Evolutionary conservation across 2,329 filamentous ascomycete genomes (phyloP), one percentile per base, ranked within the genome.

Genomic region (Aspergillus tanneri): DNA sequence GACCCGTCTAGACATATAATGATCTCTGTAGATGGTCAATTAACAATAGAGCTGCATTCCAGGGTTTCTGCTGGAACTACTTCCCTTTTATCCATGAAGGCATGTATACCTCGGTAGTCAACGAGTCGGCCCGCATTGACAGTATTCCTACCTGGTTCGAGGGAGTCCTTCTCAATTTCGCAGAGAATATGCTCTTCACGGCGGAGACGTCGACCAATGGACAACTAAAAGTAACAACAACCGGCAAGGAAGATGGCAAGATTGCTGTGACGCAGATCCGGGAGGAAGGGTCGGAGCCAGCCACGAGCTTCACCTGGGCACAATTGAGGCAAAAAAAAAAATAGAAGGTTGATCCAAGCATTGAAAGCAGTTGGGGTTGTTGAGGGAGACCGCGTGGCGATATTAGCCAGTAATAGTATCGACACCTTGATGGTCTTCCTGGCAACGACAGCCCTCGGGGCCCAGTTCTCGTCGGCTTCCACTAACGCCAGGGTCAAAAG

Each of bases 401-500:
- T 89, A 3, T 87, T 93, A 2, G 86, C 83, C 1, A 84, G 83
- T 19, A 90, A 92, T 56, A 85, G 84, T 30, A 75, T 89, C 27
- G 85, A 90, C 65, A 91, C 88, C 0, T 71, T 90, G 47, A 73
- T 84, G 2, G 80, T 90, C 1, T 86, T 88, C 61, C 72, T 89
- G 49, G 88, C 87, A 0, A 78, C 83, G 0, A 80, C 80, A 1
- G 84, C 85, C 66, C 61, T 93, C 1, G 90, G 90, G 0, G 89
- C 77, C 0, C 66, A 95, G 1, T 93, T 93, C 64, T 87, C 83
- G 56, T 87, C 82, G 39, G 85, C 81, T 44, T 88, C 84, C 6
- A 92, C 89, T 0, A 89, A 95, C 67, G 93, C 93, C 85, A 89
- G 89, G 0, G 83, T 85, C 11, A 84, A 85, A 53, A 89, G 88